A percentile compares a stretch with the other conserved stretches of the same genome.
phyloP scores from a whole-genome alignment of 1,284 basidiomycete genomes.

The Cryptococcus sp. region DNA sequence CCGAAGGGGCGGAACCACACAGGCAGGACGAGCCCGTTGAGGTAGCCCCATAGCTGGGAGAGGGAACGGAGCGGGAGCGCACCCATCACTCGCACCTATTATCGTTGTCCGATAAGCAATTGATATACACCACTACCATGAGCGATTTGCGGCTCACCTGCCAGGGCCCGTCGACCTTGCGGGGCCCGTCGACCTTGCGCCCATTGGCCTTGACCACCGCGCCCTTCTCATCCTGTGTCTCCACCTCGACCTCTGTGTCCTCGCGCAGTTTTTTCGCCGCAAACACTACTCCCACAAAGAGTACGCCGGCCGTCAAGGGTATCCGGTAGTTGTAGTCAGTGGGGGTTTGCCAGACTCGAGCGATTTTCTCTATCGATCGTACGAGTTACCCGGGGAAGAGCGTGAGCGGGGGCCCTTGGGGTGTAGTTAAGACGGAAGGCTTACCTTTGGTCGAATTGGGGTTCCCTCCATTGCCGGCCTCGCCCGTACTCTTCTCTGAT shows the following conservation, averaged over 20 bases:
- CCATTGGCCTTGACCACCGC: conserved; percentile 67
- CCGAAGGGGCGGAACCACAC: conserved; percentile 90
- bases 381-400: neutral
- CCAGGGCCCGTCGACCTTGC: conserved; percentile 69
- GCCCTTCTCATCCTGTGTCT: conserved; percentile 58
- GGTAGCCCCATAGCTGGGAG: conserved; percentile 91
- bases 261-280: conserved; percentile 57
- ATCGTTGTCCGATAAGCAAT: conserved; percentile 1
- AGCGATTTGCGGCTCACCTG: conserved; percentile 62
- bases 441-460: conserved; percentile 12
- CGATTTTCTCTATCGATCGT: conserved; percentile 40
- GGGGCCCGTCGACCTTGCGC: conserved; percentile 28
- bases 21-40: conserved; percentile 88
- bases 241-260: conserved; percentile 41
- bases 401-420: neutral
- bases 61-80: conserved; percentile 90
- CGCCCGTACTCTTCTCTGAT: too few species aligned
- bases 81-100: conserved; percentile 88
- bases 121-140: neutral
- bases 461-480: neutral
- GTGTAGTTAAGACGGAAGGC: neutral
- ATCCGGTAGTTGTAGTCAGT: conserved; percentile 89
- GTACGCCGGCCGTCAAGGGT: conserved; percentile 83
- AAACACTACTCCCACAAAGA: conserved; percentile 70
- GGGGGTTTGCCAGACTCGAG: conserved; percentile 81